Percentiles rank a stretch among this genome's conserved stretches.
phyloP scores from a whole-genome alignment of 148 eudicot genomes.

The Camellia lanceoleosa region DNA sequence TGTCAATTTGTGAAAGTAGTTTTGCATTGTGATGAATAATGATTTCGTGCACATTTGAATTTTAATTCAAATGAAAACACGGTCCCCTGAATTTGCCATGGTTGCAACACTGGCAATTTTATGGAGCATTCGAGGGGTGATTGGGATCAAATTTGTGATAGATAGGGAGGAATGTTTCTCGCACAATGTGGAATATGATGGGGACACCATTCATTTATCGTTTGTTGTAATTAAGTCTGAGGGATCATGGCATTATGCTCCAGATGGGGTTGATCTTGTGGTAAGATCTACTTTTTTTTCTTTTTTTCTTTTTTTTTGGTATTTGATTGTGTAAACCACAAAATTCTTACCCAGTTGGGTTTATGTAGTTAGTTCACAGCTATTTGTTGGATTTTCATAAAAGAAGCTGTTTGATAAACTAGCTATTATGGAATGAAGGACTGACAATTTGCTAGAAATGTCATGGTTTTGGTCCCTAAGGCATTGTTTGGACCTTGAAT shows the following conservation, averaged over 20 bases:
- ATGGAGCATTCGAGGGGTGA: conserved; percentile 38
- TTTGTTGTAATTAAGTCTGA: conserved; percentile 85
- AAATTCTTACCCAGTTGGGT: not conserved
- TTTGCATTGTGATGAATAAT: not conserved
- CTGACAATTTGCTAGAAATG: not conserved
- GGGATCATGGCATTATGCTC: conserved; percentile 60
- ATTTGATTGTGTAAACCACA: not conserved
- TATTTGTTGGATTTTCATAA: not conserved
- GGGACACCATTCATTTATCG: conserved; percentile 68
- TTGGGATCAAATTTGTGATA: conserved; percentile 73
- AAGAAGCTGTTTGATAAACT: not conserved
- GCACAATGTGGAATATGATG: conserved; percentile 72
- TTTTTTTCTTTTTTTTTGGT: not conserved
- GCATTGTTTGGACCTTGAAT: no score
- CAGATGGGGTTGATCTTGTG: conserved; percentile 86
- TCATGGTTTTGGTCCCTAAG: not conserved
- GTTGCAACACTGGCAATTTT: conserved; percentile 29
- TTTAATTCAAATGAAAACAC: conserved; percentile 21
- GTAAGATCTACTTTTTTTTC: conserved; percentile 35
- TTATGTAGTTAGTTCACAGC: no score
- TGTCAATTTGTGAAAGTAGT: not conserved
- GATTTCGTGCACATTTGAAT: not conserved
- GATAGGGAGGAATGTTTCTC: conserved; percentile 92
- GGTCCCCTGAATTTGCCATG: not conserved
- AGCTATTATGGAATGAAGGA: not conserved